Conservation (phyloP, 192 early-diverging fungal species). For the Allomyces macrogynus region DNA sequence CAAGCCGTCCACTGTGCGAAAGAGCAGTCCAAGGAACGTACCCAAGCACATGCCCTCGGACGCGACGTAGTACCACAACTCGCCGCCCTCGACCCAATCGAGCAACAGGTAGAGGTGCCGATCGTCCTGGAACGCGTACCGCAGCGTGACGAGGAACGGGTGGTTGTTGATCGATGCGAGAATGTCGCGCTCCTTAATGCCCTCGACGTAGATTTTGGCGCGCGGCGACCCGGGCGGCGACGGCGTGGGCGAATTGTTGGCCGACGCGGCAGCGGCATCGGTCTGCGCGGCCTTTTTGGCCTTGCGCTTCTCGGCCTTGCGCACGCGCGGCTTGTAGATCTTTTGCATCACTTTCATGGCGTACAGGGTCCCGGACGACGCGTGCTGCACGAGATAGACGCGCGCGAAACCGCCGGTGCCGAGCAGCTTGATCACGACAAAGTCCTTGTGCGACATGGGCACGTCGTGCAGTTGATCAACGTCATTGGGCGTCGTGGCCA, state of each 20-base stretch:
- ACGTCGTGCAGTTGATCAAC: background rate
- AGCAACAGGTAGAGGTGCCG: slow-evolving; percentile 3
- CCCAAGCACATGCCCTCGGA: background rate
- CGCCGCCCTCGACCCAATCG: slow-evolving; percentile 4
- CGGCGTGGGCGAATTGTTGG: background rate
- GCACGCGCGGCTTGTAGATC: background rate
- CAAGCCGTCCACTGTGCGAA: too few species aligned
- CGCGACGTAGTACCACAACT: background rate
- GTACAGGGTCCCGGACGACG: slow-evolving; percentile 28
- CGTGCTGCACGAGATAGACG: slow-evolving; percentile 63
- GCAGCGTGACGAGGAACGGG: slow-evolving; percentile 2
- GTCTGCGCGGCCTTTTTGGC: background rate
- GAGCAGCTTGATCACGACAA: background rate
- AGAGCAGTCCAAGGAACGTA: too few species aligned
- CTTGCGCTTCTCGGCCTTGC: background rate
- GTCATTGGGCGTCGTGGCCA: too few species aligned
- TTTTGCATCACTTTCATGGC: slow-evolving; percentile 92
- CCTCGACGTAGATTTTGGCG: background rate
- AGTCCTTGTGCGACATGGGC: background rate
- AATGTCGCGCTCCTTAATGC: background rate
- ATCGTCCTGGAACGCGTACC: slow-evolving; percentile 4
- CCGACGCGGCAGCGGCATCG: background rate
- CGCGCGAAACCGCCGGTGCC: slow-evolving; percentile 40
- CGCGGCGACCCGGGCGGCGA: background rate
- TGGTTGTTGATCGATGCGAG: background rate